phyloP scores from a whole-genome alignment of 192 early-diverging fungal genomes.

The Umbelopsis ramanniana region DNA sequence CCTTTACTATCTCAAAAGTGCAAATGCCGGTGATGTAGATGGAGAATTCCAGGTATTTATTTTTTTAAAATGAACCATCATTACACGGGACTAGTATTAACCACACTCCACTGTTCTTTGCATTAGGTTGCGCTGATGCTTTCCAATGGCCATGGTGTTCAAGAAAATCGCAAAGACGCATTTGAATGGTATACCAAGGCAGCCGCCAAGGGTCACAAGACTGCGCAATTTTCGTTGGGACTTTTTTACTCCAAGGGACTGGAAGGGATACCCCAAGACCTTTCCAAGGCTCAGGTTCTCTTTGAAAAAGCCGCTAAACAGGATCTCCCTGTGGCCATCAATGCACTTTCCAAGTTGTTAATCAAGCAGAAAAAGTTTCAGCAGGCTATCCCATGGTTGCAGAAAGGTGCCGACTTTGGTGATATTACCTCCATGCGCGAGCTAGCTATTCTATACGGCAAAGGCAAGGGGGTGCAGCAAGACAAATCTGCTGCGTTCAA shows the following conservation, averaged over 20 bases:
- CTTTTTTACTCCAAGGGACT: constrained; percentile 39
- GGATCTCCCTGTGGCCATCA: constrained; percentile 32
- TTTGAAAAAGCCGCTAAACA: constrained; percentile 39
- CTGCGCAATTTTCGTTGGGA: constrained; percentile 39
- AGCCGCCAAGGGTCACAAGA: constrained; percentile 26
- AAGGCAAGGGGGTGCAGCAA: constrained; percentile 40
- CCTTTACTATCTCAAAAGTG: constrained; percentile 31
- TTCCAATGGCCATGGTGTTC: constrained; percentile 41
- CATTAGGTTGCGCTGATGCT: constrained; percentile 45
- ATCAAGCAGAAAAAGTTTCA: constrained; percentile 26
- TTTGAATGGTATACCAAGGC: constrained; percentile 45
- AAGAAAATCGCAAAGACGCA: constrained; percentile 33
- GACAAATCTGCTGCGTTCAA: constrained; percentile 32
- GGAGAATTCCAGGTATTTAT: constrained; percentile 39
- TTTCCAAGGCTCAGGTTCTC: constrained; percentile 32
- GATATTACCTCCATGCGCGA: constrained; percentile 35
- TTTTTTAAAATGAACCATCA: background rate
- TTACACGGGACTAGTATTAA: no score
- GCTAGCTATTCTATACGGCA: constrained; percentile 41
- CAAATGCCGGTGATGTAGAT: constrained; percentile 29
- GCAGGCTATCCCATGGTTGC: constrained; percentile 35
- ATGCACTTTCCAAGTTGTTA: constrained; percentile 26
- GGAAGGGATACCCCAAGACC: constrained; percentile 33
- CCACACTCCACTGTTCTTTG: no score
- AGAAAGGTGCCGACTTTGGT: constrained; percentile 41